Base-by-base conservation (phyloP, 2,329 filamentous ascomycete genomes). In the Fusarium coicis region DNA sequence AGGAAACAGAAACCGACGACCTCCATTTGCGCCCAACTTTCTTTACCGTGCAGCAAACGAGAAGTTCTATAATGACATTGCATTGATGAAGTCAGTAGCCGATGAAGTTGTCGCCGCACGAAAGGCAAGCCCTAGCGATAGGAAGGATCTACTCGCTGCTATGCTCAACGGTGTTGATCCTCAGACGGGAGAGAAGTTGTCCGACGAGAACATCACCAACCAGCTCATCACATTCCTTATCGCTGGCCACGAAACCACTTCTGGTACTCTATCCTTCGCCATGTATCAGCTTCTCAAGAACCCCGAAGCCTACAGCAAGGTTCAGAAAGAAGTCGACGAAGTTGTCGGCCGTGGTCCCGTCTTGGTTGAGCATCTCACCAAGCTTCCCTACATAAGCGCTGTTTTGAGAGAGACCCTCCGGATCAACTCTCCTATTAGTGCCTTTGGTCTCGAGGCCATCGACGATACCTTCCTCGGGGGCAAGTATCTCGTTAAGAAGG, bases 211-310 rank as follows among this genome's bases (percentile, higher is more conserved):
- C 54, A 92, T 94, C 70, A 86, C 89, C 21, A 86, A 92, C 78
- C 93, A 94, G 72, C 89, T 94, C 82, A 90, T 93, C 66, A 94
- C 92, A 0, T 93, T 94, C 73, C 80, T 94, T 15, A 90, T 92
- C 74, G 91, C 91, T 40, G 90, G 91, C 4, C 92, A 93, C 70
- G 92, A 94, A 75, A 95, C 93, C 0, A 92, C 92, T 0, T 89
- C 90, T 4, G 92, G 91, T 6, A 81, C 92, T 21, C 79, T 94
- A 18, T 88, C 90, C 0, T 94, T 93, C 76, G 81, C 87, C 1
- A 88, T 93, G 55, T 92, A 91, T 77, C 85, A 91, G 62, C 84
- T 95, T 5, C 79, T 93, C 39, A 91, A 90, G 77, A 85, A 91
- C 73, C 92, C 91, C 0, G 84, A 86, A 4, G 84, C 85, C 4